Base-by-base conservation (phyloP, 2,329 filamentous ascomycete genomes). In the Atkinsonella texensis region DNA sequence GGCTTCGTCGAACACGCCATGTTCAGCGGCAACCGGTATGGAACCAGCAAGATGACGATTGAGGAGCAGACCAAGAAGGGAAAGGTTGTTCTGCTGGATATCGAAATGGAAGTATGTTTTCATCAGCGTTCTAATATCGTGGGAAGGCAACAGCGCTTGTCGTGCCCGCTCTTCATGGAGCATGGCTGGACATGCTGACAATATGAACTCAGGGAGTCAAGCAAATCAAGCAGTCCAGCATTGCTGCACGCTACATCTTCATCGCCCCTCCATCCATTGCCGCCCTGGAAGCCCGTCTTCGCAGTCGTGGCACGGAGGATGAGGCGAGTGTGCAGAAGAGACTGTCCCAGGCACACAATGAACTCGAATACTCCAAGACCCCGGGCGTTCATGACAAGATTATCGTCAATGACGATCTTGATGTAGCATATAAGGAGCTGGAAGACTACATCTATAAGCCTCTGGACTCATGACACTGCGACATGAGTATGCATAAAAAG, bases 21-120 rank as follows among this genome's bases (percentile, higher is more conserved):
- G 65, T 96, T 95, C 66, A 83, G 89, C 41, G 83, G 81, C 51
- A 95, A 96, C 70, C 74, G 81, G 63, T 96, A 96, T 70, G 90
- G 90, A 52, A 95, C 89, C 5, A 87, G 81, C 65, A 83, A 88
- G 63, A 75, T 77, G 68, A 88, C 88, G 31, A 88, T 95, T 56
- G 78, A 84, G 67, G 81, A 87, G 62, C 83, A 90, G 65, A 78
- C 78, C 2, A 77, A 80, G 54, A 80, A 83, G 70, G 84, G 83
- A 17, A 77, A 76, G 62, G 80, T 89, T 42, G 91, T 90, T 55
- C 82, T 96, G 46, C 73, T 96, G 59, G 91, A 97, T 67, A 97
- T 96, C 64, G 91, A 96, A 76, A 95, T 96, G 88, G 89, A 95
- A 80, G 83, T 85, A 65, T 35, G 71, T 60, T 46, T 15, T 9